phyloP scores from a whole-genome alignment of 2,329 filamentous ascomycete genomes.

The Colletotrichum shisoi region DNA sequence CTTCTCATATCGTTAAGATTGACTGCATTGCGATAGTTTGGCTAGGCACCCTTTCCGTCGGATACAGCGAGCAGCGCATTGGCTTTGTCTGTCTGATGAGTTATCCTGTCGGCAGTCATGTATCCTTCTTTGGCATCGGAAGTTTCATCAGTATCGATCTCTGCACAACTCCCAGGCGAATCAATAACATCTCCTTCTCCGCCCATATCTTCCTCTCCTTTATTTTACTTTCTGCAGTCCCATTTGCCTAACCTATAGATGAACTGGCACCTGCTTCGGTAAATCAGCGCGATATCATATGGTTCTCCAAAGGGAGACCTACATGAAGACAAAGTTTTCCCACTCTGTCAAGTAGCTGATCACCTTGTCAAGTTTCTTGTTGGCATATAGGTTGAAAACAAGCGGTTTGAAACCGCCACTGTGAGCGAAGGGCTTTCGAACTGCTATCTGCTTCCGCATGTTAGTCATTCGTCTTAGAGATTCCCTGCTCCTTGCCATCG shows the following conservation, averaged over 20 bases:
- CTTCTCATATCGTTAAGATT: neutral
- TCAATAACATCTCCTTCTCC: neutral
- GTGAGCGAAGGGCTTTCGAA: neutral
- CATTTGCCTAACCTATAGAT: constrained; percentile 46
- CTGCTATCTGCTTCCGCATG: constrained; percentile 1
- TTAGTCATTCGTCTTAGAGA: neutral
- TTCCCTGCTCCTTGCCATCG: neutral
- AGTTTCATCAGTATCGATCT: neutral
- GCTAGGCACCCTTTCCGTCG: neutral
- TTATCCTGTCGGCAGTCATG: neutral
- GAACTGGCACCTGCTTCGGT: constrained; percentile 45
- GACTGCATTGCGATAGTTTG: neutral
- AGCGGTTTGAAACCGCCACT: neutral
- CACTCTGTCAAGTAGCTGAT: neutral
- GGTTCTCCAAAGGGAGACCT: neutral
- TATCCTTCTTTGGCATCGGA: neutral
- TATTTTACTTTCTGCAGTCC: constrained; percentile 45
- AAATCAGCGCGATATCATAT: neutral
- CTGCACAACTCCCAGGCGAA: neutral
- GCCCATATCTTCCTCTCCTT: neutral
- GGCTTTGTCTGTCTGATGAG: neutral
- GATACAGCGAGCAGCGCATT: neutral
- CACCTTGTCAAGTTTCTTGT: constrained; percentile 2
- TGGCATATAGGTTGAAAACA: constrained; percentile 11
- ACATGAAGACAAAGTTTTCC: neutral